Conservation (phyloP, 768 basidiomycete species). For the Agrocybe praecox region DNA sequence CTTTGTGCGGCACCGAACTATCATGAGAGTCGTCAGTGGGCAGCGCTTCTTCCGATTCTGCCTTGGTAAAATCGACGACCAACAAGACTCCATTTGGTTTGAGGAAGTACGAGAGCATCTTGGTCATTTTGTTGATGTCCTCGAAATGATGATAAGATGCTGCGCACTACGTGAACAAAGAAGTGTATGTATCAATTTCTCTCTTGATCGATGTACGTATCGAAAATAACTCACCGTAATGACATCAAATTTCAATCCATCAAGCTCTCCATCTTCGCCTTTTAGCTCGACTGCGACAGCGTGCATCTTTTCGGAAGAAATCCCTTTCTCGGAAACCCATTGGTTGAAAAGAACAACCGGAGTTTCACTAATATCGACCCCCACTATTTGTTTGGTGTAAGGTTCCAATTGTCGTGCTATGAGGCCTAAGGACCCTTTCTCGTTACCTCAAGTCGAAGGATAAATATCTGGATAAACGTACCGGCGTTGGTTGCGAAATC, state of each 20-base stretch:
- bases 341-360: conserved; percentile 71
- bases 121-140: conserved; percentile 48
- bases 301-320: conserved; percentile 65
- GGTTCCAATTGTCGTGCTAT: conserved; percentile 64
- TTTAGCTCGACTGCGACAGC: conserved; percentile 57
- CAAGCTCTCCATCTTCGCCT: conserved; percentile 48
- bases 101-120: conserved; percentile 47
- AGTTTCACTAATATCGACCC: conserved; percentile 74
- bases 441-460: neutral
- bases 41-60: conserved; percentile 19
- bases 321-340: conserved; percentile 59
- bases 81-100: conserved; percentile 59
- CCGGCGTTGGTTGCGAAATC: conserved; percentile 81
- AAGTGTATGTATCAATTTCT: neutral
- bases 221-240: conserved; percentile 53
- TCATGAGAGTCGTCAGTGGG: conserved; percentile 17
- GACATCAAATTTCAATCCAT: conserved; percentile 64
- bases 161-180: neutral
- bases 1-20: conserved; percentile 29
- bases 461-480: conserved; percentile 17
- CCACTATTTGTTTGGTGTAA: conserved; percentile 63
- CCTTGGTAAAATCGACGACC: conserved; percentile 47
- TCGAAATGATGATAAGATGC: conserved; percentile 64
- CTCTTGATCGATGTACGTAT: neutral
- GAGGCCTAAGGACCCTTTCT: conserved; percentile 45